These are phyloP conservation scores for Wickerhamiella infanticola DNA, from an alignment of 1,139 yeast genomes.

Conservation along the genomic window DNA sequence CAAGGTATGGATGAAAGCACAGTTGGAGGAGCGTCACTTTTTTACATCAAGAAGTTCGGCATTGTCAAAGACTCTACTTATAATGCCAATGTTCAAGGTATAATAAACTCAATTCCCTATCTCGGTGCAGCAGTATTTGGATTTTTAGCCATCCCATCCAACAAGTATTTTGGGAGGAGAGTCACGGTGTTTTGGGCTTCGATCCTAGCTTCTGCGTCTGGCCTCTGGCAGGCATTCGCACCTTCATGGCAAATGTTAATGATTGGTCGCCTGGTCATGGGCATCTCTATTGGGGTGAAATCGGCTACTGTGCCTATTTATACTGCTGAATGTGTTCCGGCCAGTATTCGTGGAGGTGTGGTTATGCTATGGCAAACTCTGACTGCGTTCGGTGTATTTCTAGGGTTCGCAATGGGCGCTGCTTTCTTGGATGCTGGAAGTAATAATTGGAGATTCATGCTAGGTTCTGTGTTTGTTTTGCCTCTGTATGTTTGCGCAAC, in stretches of 20 bases:
- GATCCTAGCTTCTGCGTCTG: slow-evolving; percentile 43
- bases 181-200: slow-evolving; percentile 60
- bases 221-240: slow-evolving; percentile 62
- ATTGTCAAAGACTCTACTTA: slow-evolving; percentile 6
- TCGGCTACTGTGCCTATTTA: slow-evolving; percentile 68
- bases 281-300: slow-evolving; percentile 67
- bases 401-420: slow-evolving; percentile 56
- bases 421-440: slow-evolving; percentile 40
- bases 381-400: slow-evolving; percentile 74
- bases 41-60: not conserved
- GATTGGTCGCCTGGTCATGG: slow-evolving; percentile 52
- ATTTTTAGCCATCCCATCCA: slow-evolving; percentile 35
- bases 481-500: slow-evolving; percentile 49
- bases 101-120: slow-evolving; percentile 71
- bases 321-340: slow-evolving; percentile 65
- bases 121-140: slow-evolving; percentile 53
- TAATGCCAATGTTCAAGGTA: slow-evolving; percentile 52
- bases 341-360: slow-evolving; percentile 55
- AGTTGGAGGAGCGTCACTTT: not conserved
- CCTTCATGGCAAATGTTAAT: slow-evolving; percentile 61
- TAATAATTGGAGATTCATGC: slow-evolving; percentile 63
- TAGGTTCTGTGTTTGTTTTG: slow-evolving; percentile 60
- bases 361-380: slow-evolving; percentile 81
- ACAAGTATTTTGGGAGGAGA: slow-evolving; percentile 48
- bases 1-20: slow-evolving; percentile 2